Base-by-base conservation (phyloP, 441 rosid genomes). In the Erysimum cheiri region DNA sequence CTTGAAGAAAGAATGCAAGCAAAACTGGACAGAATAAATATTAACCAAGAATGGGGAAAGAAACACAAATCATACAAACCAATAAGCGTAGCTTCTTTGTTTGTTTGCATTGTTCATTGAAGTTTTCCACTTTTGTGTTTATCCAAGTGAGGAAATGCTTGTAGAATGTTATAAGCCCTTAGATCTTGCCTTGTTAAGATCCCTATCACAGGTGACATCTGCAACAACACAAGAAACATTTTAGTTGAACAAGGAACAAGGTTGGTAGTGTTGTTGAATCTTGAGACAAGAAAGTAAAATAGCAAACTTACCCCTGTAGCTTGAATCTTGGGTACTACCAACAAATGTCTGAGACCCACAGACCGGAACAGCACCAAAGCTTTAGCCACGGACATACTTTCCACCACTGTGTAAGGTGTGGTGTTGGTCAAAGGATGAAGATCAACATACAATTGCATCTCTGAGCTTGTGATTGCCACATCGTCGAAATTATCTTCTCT, bases 101-200 rank as follows among this genome's bases (percentile, higher is more conserved):
- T 5, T 6, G 5, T 43, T 44, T 19, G 31, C 56, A 36, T 49
- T 37, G 48, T 47, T 68, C 58, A 75, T 39, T n/a, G 52, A 40
- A 9, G 15, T n/a, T 75, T 75, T 64, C 70, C 79, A 67, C 64
- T 32, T 63, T 81, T 81, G 57, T 84, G 79, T 74, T 72, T 81
- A 63, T 70, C 86, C 79, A 90, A 69, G 66, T 89, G 86, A 69
- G 98, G 96, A 53, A 93, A 87, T 24, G 93, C 95, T 28, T 75
- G 70, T 80, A 88, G 78, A 78, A 93, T 88, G 85, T 93, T 89
- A 82, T 78, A 78, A 12, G 93, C 86, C 47, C 86, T 74, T 37
- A 90, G 69, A 65, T 92, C 97, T 76, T 92, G 97, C 86, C 97
- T 83, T 46, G 96, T 89, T 87, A 91, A 75, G 77, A 93, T 83